Percentiles rank a stretch among this genome's conserved stretches.
phyloP scores from a whole-genome alignment of 805 yeast species.

The Jamesozyma piceae region DNA sequence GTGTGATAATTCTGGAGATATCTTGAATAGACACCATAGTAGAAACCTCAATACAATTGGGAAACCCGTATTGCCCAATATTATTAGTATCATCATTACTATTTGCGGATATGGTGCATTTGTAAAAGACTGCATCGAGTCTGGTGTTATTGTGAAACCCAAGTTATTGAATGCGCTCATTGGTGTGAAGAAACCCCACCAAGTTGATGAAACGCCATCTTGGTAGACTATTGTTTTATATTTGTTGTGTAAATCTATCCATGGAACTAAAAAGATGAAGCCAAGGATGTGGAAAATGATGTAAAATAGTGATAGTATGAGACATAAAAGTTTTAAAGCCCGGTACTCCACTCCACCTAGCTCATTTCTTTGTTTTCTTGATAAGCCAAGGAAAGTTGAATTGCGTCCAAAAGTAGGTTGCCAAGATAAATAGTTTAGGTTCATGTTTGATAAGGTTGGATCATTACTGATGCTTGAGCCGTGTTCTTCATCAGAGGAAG shows the following conservation, averaged over 20 bases:
- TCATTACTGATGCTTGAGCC: no score
- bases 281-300: conserved; percentile 61
- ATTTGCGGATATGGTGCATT: conserved; percentile 56
- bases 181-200: conserved; percentile 90
- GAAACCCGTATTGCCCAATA: conserved; percentile 90
- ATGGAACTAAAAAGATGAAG: conserved; percentile 46
- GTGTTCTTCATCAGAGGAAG: conserved; percentile 20
- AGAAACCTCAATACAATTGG: conserved; percentile 73
- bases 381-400: conserved; percentile 75
- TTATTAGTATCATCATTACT: conserved; percentile 55
- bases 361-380: conserved; percentile 80
- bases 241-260: conserved; percentile 37
- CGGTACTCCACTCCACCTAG: conserved; percentile 95
- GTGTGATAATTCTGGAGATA: conserved; percentile 54
- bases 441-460: conserved; percentile 27
- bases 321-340: conserved; percentile 65
- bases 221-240: conserved; percentile 38
- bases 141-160: conserved; percentile 71
- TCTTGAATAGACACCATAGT: conserved; percentile 66
- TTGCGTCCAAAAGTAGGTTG: conserved; percentile 88
- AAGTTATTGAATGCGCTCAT: conserved; percentile 73
- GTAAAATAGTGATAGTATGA: conserved; percentile 55
- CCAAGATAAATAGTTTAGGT: conserved; percentile 65
- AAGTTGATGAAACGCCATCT: conserved; percentile 59
- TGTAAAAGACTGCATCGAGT: conserved; percentile 63